Conservation (phyloP, 164 flowering plant genomes). For the Magnolia kwangsiensis region DNA sequence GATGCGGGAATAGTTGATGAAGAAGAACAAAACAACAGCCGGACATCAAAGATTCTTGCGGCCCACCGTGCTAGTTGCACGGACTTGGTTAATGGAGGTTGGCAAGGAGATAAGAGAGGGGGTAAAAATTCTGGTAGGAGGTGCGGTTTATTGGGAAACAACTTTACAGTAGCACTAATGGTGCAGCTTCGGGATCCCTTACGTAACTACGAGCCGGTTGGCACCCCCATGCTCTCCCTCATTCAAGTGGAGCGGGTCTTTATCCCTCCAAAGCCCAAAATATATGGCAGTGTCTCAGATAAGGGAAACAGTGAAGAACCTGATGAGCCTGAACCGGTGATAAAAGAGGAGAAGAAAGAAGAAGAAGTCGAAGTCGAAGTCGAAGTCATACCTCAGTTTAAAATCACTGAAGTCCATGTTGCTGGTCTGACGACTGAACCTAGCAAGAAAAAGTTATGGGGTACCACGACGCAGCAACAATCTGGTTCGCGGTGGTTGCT, state of each 20-base stretch:
- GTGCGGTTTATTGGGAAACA: conserved; percentile 83
- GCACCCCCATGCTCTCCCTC: conserved; percentile 93
- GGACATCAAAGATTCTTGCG: conserved; percentile 71
- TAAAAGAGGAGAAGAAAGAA: conserved; percentile 35
- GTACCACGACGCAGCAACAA: conserved; percentile 45
- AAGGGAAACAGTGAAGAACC: conserved; percentile 37
- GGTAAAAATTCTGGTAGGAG: conserved; percentile 52
- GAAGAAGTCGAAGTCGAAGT: conserved; percentile 29
- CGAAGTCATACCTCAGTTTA: conserved; percentile 54
- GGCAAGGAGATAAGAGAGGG: conserved; percentile 45
- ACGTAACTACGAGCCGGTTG: conserved; percentile 89
- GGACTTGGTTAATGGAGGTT: conserved; percentile 42
- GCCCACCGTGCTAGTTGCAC: conserved; percentile 77
- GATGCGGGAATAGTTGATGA: conserved; percentile 82
- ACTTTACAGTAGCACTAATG: conserved; percentile 85
- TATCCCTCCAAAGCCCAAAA: conserved; percentile 77
- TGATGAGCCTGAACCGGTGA: conserved; percentile 29
- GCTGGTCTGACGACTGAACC: conserved; percentile 55
- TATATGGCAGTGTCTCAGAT: conserved; percentile 53
- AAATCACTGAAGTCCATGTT: conserved; percentile 56
- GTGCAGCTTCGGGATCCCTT: conserved; percentile 95
- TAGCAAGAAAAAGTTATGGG: conserved; percentile 47
- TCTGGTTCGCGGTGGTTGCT: conserved; percentile 96
- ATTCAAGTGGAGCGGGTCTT: conserved; percentile 88
- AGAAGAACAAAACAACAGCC: conserved; percentile 57